Percentiles rank a stretch among this genome's conserved stretches.
Conservation (phyloP, 2,329 filamentous ascomycete species). For the Ophiostoma himal-ulmi region DNA sequence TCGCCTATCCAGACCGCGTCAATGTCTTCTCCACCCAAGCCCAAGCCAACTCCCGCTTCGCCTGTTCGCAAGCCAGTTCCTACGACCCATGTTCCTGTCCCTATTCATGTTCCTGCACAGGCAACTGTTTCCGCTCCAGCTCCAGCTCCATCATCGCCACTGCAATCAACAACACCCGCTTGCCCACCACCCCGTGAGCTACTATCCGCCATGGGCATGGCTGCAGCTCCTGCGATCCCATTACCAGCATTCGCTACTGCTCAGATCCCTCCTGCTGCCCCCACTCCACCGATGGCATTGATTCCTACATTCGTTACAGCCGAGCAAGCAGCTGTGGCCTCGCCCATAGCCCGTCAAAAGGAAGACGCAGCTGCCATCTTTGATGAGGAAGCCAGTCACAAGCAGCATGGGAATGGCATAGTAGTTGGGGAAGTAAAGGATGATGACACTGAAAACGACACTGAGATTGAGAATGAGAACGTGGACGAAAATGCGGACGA, state of each 20-base stretch:
- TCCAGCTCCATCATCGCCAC: conserved; percentile 18
- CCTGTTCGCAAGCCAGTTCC: neutral
- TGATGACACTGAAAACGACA: neutral
- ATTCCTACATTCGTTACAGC: conserved; percentile 13
- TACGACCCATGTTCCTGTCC: neutral
- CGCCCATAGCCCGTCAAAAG: neutral
- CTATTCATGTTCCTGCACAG: neutral
- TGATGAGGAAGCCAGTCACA: conserved; percentile 8
- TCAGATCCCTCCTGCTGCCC: conserved; percentile 18
- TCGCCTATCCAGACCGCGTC: conserved; percentile 23
- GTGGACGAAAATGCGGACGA: conserved; percentile 10
- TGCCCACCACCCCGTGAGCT: conserved; percentile 25
- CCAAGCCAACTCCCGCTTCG: conserved; percentile 12
- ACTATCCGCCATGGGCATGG: conserved; percentile 20
- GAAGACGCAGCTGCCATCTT: neutral
- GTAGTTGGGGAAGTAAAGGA: neutral
- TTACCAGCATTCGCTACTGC: neutral
- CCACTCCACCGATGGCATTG: conserved; percentile 18
- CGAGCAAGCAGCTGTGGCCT: neutral
- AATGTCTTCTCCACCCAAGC: conserved; percentile 22
- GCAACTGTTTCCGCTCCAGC: neutral
- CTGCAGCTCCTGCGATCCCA: neutral
- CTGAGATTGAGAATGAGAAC: neutral
- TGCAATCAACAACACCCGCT: conserved; percentile 26
- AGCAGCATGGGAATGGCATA: neutral